Evolutionary conservation across 2,329 filamentous ascomycete species (phyloP).

Genomic region (Sporothrix schenckii): DNA sequence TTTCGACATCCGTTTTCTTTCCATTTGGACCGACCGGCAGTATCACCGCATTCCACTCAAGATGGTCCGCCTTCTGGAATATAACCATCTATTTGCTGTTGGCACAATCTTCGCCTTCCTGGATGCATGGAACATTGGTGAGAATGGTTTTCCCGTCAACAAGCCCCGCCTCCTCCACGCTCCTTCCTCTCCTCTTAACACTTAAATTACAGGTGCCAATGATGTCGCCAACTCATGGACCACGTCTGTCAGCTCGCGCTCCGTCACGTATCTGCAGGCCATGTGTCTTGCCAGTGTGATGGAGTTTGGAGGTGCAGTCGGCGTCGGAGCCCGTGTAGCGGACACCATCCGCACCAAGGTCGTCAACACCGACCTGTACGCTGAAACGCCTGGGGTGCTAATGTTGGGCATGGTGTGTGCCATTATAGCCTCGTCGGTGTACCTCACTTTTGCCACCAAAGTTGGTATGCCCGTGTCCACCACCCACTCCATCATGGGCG

Average conservation of each 20-base stretch:
- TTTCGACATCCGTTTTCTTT: background rate
- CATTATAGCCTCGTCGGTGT: slow-evolving; percentile 55
- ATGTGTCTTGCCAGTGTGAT: slow-evolving; percentile 62
- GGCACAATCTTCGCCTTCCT: slow-evolving; percentile 64
- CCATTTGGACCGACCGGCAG: background rate
- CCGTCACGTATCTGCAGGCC: slow-evolving; percentile 63
- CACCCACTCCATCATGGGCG: slow-evolving; percentile 63
- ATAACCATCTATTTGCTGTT: slow-evolving; percentile 26
- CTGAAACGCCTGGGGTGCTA: slow-evolving; percentile 53
- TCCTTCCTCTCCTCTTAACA: background rate
- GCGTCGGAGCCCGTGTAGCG: slow-evolving; percentile 62
- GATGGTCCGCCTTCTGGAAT: slow-evolving; percentile 26
- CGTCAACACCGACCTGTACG: slow-evolving; percentile 54
- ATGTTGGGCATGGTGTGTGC: slow-evolving; percentile 64
- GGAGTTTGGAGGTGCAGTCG: slow-evolving; percentile 64
- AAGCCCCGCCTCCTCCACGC: too few species aligned
- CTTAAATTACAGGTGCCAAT: slow-evolving; percentile 47
- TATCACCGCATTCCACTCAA: background rate
- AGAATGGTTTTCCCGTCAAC: slow-evolving; percentile 24
- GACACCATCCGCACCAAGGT: slow-evolving; percentile 65
- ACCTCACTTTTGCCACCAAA: slow-evolving; percentile 60
- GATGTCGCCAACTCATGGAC: slow-evolving; percentile 79
- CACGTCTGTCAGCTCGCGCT: slow-evolving; percentile 71
- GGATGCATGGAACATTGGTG: slow-evolving; percentile 68
- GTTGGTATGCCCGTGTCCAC: slow-evolving; percentile 63